Conservation (phyloP, 2,329 filamentous ascomycete genomes). For the Colletotrichum sp. region DNA sequence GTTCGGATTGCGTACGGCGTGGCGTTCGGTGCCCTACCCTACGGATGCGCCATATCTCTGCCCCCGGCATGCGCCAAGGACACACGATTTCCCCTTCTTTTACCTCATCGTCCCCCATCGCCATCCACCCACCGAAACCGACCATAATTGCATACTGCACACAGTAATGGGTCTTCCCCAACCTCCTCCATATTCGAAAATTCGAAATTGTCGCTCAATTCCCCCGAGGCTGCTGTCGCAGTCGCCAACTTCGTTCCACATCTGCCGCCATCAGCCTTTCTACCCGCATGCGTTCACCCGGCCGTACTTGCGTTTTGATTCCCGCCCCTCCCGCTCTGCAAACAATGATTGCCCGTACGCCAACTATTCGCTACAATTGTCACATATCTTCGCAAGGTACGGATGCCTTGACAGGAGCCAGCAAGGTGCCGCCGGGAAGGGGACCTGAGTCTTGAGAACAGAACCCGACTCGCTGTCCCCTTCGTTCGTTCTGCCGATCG, state of each 20-base stretch:
- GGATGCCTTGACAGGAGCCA: neutral
- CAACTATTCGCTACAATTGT: neutral
- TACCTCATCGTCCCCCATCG: slow-evolving; percentile 5
- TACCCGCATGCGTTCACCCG: neutral
- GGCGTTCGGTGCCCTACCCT: neutral
- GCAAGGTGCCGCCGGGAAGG: neutral
- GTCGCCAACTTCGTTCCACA: neutral
- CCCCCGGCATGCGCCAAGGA: neutral
- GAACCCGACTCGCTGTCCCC: neutral
- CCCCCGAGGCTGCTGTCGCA: neutral
- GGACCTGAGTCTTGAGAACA: neutral
- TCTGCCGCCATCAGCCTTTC: neutral
- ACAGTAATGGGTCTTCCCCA: neutral
- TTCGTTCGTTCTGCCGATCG: slow-evolving; percentile 8
- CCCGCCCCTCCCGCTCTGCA: neutral
- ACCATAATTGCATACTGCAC: neutral
- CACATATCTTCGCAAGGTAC: neutral
- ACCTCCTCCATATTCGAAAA: neutral
- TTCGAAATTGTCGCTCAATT: neutral
- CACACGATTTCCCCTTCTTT: neutral
- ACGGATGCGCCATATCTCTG: neutral
- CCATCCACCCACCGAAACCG: slow-evolving; percentile 1
- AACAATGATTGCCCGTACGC: neutral
- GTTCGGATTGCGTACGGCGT: neutral
- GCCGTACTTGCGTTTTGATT: neutral